Conservation (phyloP, 2,329 filamentous ascomycete species). For the Fusarium robinianum region DNA sequence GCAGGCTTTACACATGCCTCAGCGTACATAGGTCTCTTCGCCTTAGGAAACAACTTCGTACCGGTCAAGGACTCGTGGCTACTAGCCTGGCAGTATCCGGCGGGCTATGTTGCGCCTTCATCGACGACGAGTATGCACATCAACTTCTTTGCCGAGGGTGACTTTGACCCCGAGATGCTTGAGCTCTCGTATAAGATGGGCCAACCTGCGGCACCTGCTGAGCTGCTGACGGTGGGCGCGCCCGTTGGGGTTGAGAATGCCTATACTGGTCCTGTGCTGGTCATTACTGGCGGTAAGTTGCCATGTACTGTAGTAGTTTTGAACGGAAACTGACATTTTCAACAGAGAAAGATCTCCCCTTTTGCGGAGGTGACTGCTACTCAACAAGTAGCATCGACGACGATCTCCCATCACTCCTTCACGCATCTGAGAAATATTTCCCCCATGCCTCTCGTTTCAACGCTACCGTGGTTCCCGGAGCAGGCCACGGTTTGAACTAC, state of each 20-base stretch:
- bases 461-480: conserved; percentile 56
- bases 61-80: conserved; percentile 43
- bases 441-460: conserved; percentile 54
- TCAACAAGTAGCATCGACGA: conserved; percentile 45
- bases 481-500: conserved; percentile 58
- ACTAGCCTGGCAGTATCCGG: conserved; percentile 42
- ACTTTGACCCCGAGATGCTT: conserved; percentile 60
- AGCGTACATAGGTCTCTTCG: conserved; percentile 50
- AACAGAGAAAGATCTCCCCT: conserved; percentile 54
- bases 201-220: conserved; percentile 62
- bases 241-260: conserved; percentile 40
- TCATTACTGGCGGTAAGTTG: conserved; percentile 61
- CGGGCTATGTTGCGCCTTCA: conserved; percentile 58
- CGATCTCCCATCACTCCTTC: conserved; percentile 49
- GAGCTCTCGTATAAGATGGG: conserved; percentile 50
- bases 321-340: conserved; percentile 16
- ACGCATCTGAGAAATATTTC: conserved; percentile 47
- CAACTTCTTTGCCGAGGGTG: conserved; percentile 56
- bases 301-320: not conserved
- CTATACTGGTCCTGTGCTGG: conserved; percentile 59
- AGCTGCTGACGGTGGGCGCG: conserved; percentile 59
- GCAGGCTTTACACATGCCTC: conserved; percentile 61
- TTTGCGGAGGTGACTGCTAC: conserved; percentile 65
- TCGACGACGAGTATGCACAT: conserved; percentile 55
- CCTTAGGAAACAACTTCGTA: conserved; percentile 53